Evolutionary conservation across 1,139 yeast species (phyloP).

Genomic region (Debaryomycetaceae sp.): DNA sequence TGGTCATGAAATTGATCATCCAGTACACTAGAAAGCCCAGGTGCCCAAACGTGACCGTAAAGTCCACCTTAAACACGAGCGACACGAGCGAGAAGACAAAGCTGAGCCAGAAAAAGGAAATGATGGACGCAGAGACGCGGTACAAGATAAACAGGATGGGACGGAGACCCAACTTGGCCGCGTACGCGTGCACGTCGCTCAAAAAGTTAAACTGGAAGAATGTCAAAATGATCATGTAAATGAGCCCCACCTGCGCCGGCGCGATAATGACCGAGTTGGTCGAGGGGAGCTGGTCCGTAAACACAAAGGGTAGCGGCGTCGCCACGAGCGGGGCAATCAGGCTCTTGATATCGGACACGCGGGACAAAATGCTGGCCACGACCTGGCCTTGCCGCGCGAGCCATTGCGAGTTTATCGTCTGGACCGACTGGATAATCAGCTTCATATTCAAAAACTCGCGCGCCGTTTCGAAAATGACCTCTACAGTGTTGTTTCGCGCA

Average conservation of each 20-base stretch:
- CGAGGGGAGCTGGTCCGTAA: constrained; percentile 41
- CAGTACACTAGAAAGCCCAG: constrained; percentile 35
- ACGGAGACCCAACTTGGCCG: constrained; percentile 15
- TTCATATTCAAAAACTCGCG: constrained; percentile 25
- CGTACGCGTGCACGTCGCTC: constrained; percentile 5
- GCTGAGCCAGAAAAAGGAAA: constrained; percentile 25
- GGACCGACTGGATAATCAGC: constrained; percentile 13
- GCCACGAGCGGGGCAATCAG: constrained; percentile 14
- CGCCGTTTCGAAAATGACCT: constrained; percentile 29
- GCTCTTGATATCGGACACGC: constrained; percentile 6
- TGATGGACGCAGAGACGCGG: constrained; percentile 17
- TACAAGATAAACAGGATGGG: constrained; percentile 19
- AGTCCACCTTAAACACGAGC: constrained; percentile 33
- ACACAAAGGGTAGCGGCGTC: constrained; percentile 25
- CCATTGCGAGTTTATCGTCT: constrained; percentile 12
- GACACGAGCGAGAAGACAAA: constrained; percentile 29
- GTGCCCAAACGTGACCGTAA: constrained; percentile 26
- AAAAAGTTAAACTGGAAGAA: constrained; percentile 17
- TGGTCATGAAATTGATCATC: constrained; percentile 31
- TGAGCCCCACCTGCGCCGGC: constrained; percentile 66
- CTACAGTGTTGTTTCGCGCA: constrained; percentile 13
- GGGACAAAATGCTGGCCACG: constrained; percentile 4
- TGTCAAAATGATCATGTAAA: constrained; percentile 62
- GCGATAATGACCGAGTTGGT: constrained; percentile 42
- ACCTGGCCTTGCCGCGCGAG: constrained; percentile 4